These are phyloP conservation scores for Capsella rubella DNA, from an alignment of 441 rosid genomes.

Conservation along the genomic window DNA sequence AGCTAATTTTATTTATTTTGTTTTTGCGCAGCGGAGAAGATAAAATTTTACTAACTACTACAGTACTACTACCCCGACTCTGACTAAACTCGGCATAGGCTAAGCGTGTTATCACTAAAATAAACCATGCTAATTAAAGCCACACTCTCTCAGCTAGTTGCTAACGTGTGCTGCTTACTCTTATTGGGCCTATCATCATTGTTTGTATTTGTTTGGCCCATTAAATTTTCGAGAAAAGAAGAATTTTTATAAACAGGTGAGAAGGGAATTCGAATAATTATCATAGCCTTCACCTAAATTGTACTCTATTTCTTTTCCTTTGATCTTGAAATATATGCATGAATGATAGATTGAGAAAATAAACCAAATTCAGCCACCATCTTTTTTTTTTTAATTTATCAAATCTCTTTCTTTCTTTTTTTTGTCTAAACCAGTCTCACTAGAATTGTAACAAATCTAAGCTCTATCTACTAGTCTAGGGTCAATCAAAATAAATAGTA, in stretches of 20 bases:
- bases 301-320: background rate
- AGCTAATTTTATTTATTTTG: too few species aligned
- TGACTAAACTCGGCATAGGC: background rate
- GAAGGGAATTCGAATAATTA: background rate
- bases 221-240: too few species aligned
- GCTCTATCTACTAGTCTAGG: too few species aligned
- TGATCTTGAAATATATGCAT: background rate
- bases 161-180: background rate
- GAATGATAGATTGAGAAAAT: background rate
- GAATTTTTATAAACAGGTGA: background rate
- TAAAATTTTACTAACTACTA: background rate
- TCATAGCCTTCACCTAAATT: background rate
- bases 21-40: background rate
- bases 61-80: too few species aligned
- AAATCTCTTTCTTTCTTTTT: too few species aligned
- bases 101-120: background rate
- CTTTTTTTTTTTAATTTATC: background rate
- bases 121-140: background rate
- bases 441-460: too few species aligned
- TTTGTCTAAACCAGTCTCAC: background rate
- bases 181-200: background rate
- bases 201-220: background rate
- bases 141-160: background rate
- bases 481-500: too few species aligned
- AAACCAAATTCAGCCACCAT: background rate